Percentiles rank a stretch among this genome's conserved stretches.
phyloP scores from a whole-genome alignment of 495 filamentous ascomycete genomes.

The Hypoxylon trugodes region DNA sequence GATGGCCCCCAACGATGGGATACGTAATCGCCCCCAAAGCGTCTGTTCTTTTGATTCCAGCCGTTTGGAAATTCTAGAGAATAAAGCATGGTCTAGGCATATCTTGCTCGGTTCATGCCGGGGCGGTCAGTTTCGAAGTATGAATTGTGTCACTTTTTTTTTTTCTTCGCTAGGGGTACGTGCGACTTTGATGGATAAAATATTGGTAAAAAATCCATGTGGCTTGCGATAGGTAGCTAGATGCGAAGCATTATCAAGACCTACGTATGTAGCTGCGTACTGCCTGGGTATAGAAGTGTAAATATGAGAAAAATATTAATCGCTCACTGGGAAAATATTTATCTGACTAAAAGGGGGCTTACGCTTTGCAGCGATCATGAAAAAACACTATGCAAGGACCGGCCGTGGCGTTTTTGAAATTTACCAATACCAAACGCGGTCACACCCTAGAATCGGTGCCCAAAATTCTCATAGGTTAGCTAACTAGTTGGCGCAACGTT shows the following conservation, averaged over 20 bases:
- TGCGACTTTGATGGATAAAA: neutral
- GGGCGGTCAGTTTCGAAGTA: neutral
- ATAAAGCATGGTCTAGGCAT: conserved; percentile 13
- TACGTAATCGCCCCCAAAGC: conserved; percentile 19
- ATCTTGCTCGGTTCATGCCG: conserved; percentile 31
- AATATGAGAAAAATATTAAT: conserved; percentile 16
- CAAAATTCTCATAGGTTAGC: conserved; percentile 7
- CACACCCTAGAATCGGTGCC: conserved; percentile 19
- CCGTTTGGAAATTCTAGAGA: conserved; percentile 6
- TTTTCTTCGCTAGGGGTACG: neutral
- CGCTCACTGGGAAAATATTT: conserved; percentile 23
- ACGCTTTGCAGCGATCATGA: conserved; percentile 9
- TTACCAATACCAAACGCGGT: conserved; percentile 26
- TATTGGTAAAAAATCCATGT: too few species aligned
- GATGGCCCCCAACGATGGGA: neutral
- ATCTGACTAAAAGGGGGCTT: conserved; percentile 35
- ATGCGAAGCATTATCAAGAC: too few species aligned
- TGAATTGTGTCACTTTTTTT: conserved; percentile 4
- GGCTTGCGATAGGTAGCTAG: too few species aligned
- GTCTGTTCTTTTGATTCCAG: conserved; percentile 15
- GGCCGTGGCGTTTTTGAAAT: conserved; percentile 8
- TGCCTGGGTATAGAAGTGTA: neutral
- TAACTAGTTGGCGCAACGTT: too few species aligned
- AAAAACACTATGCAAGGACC: too few species aligned
- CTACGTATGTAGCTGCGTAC: neutral